Evolutionary conservation across 2,329 filamentous ascomycete genomes (phyloP).

Genomic region (Colletotrichum camelliae): DNA sequence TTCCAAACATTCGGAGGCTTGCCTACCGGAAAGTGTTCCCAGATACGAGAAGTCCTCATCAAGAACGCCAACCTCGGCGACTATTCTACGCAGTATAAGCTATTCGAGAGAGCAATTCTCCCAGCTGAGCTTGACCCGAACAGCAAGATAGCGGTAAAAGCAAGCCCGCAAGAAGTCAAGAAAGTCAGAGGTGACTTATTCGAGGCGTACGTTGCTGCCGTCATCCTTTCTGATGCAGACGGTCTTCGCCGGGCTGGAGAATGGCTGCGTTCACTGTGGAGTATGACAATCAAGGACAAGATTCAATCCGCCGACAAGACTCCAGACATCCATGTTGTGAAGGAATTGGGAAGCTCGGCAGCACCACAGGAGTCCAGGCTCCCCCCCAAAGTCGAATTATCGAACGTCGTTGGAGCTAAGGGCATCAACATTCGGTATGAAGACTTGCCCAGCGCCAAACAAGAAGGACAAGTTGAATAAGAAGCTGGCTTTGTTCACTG

Average conservation of each 20-base stretch:
- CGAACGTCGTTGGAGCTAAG: constrained; percentile 56
- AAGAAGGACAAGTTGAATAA: constrained; percentile 58
- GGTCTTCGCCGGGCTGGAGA: constrained; percentile 66
- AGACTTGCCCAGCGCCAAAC: constrained; percentile 48
- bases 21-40: constrained; percentile 71
- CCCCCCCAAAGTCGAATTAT: constrained; percentile 55
- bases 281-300: constrained; percentile 62
- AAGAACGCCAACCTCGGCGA: constrained; percentile 79
- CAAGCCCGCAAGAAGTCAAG: constrained; percentile 53
- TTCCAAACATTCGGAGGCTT: constrained; percentile 72
- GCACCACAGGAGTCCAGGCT: neutral
- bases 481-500: constrained; percentile 62
- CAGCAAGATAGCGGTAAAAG: constrained; percentile 31
- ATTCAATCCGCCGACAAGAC: constrained; percentile 37
- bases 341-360: constrained; percentile 23
- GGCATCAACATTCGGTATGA: constrained; percentile 67
- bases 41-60: constrained; percentile 79
- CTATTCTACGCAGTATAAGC: constrained; percentile 73
- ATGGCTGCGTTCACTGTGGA: constrained; percentile 83
- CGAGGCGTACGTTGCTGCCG: constrained; percentile 85
- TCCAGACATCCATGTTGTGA: constrained; percentile 1
- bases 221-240: constrained; percentile 70
- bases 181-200: constrained; percentile 89
- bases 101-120: constrained; percentile 68
- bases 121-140: constrained; percentile 48